Evolutionary conservation across 2,329 filamentous ascomycete species (phyloP).

Genomic region (Mycosphaerella arachidis): DNA sequence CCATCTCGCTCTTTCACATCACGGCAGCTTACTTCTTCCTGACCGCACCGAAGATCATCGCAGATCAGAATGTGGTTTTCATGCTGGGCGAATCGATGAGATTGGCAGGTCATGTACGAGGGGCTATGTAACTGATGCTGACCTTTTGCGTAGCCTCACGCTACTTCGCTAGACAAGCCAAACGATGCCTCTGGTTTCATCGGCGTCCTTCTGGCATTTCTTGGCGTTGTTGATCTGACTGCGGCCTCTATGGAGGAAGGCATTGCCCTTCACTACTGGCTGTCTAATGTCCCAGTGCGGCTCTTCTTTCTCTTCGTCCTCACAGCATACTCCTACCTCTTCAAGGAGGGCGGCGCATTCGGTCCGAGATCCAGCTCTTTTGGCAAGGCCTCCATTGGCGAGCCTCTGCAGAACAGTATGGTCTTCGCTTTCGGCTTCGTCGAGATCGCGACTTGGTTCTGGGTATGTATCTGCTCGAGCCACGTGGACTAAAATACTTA

Average conservation of each 20-base stretch:
- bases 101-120: slow-evolving; percentile 54
- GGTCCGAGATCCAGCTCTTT: slow-evolving; percentile 26
- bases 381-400: slow-evolving; percentile 37
- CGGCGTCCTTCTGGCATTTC: slow-evolving; percentile 66
- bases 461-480: slow-evolving; percentile 50
- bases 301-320: slow-evolving; percentile 59
- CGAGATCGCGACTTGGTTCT: slow-evolving; percentile 83
- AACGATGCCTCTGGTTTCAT: slow-evolving; percentile 63
- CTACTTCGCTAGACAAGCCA: slow-evolving; percentile 62
- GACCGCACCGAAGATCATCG: slow-evolving; percentile 64
- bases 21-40: slow-evolving; percentile 81
- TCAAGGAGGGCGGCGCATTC: slow-evolving; percentile 50
- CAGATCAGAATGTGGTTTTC: slow-evolving; percentile 75
- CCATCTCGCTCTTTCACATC: slow-evolving; percentile 77
- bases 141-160: slow-evolving; percentile 50
- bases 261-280: slow-evolving; percentile 44
- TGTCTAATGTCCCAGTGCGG: slow-evolving; percentile 57
- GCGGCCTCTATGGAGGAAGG: slow-evolving; percentile 44
- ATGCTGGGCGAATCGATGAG: slow-evolving; percentile 79
- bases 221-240: slow-evolving; percentile 45
- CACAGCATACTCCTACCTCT: slow-evolving; percentile 62
- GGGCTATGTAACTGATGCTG: not conserved
- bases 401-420: slow-evolving; percentile 74
- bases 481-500: not conserved
- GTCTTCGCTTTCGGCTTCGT: slow-evolving; percentile 82